phyloP scores from a whole-genome alignment of 345 rosid species.

The Orychophragmus violaceus region DNA sequence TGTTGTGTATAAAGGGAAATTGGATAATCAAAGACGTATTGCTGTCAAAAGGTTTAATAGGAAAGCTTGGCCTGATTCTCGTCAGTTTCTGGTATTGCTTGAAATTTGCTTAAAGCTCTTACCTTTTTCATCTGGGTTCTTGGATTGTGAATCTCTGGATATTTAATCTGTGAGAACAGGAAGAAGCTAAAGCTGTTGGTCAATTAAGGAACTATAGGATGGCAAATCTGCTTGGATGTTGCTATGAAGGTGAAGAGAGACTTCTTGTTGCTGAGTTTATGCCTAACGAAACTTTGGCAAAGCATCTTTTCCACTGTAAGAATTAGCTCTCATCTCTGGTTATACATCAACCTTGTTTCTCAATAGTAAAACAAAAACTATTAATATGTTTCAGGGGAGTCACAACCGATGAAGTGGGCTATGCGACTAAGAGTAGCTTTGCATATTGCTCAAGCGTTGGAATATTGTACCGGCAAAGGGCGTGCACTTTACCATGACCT shows the following conservation, averaged over 20 bases:
- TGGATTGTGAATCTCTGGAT: neutral
- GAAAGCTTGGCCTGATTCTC: slow-evolving; percentile 88
- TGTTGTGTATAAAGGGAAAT: slow-evolving; percentile 86
- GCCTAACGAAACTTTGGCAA: slow-evolving; percentile 91
- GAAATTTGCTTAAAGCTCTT: neutral
- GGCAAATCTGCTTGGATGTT: slow-evolving; percentile 89
- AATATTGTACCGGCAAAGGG: slow-evolving; percentile 80
- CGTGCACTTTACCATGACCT: slow-evolving; percentile 92
- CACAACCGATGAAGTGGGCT: slow-evolving; percentile 94
- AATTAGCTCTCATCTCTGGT: neutral
- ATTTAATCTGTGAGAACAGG: slow-evolving; percentile 30
- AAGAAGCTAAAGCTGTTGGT: slow-evolving; percentile 92
- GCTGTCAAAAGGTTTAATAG: slow-evolving; percentile 88
- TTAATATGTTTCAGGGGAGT: slow-evolving; percentile 56
- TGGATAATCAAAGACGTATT: slow-evolving; percentile 70
- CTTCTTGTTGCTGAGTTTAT: slow-evolving; percentile 87
- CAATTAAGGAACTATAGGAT: slow-evolving; percentile 63
- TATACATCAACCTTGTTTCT: neutral
- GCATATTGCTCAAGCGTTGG: slow-evolving; percentile 91
- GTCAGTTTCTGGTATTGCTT: slow-evolving; percentile 64
- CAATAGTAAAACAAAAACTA: neutral
- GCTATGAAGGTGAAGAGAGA: slow-evolving; percentile 85
- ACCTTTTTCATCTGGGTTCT: neutral
- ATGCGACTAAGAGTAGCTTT: slow-evolving; percentile 90
- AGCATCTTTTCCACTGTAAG: slow-evolving; percentile 93